Evolutionary conservation across 257 asterid species (phyloP), one percentile per base, ranked within the genome.

Genomic region (Solanum pimpinellifolium): DNA sequence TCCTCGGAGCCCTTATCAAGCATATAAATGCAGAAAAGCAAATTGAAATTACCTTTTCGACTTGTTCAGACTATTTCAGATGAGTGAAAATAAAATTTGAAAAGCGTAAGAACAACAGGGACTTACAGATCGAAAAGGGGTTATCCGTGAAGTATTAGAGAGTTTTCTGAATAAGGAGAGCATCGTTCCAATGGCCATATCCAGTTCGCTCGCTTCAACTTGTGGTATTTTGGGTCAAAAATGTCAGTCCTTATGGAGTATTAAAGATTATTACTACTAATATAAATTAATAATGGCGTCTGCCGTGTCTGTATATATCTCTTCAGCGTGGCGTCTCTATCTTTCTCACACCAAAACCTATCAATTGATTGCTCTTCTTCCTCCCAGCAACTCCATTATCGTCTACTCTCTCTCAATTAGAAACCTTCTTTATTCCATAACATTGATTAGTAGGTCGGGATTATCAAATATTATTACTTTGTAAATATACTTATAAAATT

Each of bases 41-140:
- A 77, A 23, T 39, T n/a, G 42, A 77, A 18, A 12, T 35, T 2
- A 66, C 21, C 9, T 25, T 41, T 44, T 65, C 18, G 2, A 20
- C 15, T 33, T 31, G 9, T 21, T 25, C 65, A 21, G 78, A 33
- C 5, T 47, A 31, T 29, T 44, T 77, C 29, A 62, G 41, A 77
- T 44, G 23, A 2, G 41, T 69, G 39, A 69, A 69, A 16, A 69
- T 29, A 35, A 60, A 60, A 60, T 60, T 33, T 75, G 60, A 49
- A 60, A 37, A 47, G 46, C 82, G 14, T 27, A 25, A 31, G 29
- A 60, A 14, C 13, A 59, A 85, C 2, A 80, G 15, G 31, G 46
- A 59, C 93, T 93, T 91, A 96, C 98, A 66, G 89, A 92, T 91
- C 98, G 93, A 46, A 89, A 89, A 29, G 86, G 52, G 81, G 86